These are phyloP conservation scores for Trichocladium uniseriatum DNA, from an alignment of 495 filamentous ascomycete species.

Conservation along the genomic window DNA sequence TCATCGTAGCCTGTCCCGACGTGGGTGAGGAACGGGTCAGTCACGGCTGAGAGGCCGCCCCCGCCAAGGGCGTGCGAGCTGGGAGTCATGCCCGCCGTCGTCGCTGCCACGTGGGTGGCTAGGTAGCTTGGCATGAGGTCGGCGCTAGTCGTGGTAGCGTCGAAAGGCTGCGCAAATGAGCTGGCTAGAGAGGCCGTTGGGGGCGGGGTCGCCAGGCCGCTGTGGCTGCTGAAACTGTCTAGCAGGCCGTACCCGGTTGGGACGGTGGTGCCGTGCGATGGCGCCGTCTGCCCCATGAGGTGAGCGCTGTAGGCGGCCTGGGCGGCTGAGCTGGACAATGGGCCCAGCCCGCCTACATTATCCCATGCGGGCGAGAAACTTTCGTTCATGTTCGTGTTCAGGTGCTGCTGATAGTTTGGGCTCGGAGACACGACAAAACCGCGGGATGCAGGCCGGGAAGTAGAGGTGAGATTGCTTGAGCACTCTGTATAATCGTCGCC, in stretches of 20 bases:
- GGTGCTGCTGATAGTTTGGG: slow-evolving; percentile 33
- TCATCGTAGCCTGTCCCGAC: slow-evolving; percentile 2
- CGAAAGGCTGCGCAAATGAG: slow-evolving; percentile 20
- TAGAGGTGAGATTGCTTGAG: neutral
- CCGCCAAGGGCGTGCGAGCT: neutral
- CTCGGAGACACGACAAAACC: slow-evolving; percentile 37
- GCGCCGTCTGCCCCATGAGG: slow-evolving; percentile 2
- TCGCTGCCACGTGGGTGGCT: neutral
- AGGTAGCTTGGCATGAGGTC: slow-evolving; percentile 11
- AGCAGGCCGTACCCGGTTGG: slow-evolving; percentile 8
- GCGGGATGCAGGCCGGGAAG: slow-evolving; percentile 19
- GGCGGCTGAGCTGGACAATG: slow-evolving; percentile 2
- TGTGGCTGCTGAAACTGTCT: slow-evolving; percentile 14
- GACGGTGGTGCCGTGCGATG: neutral
- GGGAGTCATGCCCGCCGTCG: neutral
- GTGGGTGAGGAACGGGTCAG: slow-evolving; percentile 19
- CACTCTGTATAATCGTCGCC: neutral
- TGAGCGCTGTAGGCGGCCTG: slow-evolving; percentile 15
- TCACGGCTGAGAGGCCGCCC: slow-evolving; percentile 9
- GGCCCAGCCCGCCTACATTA: slow-evolving; percentile 1
- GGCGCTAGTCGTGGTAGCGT: neutral
- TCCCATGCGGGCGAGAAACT: slow-evolving; percentile 36
- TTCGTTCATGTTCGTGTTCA: slow-evolving; percentile 37
- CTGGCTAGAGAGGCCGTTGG: slow-evolving; percentile 21
- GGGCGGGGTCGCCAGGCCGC: slow-evolving; percentile 25